Evolutionary conservation across 768 basidiomycete genomes (phyloP).

Genomic region (Suillus weaverae): DNA sequence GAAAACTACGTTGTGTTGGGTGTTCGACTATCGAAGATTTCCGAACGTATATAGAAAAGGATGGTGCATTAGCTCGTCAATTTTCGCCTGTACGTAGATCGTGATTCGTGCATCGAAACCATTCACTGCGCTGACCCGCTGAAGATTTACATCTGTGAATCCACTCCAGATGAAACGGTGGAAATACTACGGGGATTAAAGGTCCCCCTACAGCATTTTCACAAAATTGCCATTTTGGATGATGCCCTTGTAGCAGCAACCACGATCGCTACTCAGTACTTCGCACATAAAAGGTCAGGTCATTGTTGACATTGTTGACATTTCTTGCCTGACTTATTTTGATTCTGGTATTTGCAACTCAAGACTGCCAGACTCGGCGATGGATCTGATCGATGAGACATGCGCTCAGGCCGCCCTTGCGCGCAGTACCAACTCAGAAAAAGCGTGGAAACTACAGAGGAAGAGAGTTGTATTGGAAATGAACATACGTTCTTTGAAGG

Average conservation of each 20-base stretch:
- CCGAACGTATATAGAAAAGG: conserved; percentile 11
- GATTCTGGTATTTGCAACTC: not conserved
- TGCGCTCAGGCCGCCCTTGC: conserved; percentile 4
- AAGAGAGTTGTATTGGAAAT: conserved; percentile 8
- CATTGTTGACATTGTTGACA: not conserved
- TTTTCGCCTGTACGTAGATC: conserved; percentile 9
- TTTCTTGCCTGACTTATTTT: not conserved
- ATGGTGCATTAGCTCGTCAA: conserved; percentile 9
- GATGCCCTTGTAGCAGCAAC: conserved; percentile 7
- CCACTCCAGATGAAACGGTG: conserved; percentile 2
- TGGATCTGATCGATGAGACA: conserved; percentile 10
- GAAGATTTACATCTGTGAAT: conserved; percentile 10
- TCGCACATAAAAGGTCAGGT: conserved; percentile 12
- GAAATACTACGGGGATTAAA: conserved; percentile 10
- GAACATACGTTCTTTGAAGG: conserved; percentile 8
- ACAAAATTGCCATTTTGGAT: conserved; percentile 8
- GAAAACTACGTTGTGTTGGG: conserved; percentile 9
- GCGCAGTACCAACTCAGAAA: conserved; percentile 3
- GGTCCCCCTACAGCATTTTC: conserved; percentile 4
- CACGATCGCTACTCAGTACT: conserved; percentile 7
- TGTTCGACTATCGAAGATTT: conserved; percentile 13
- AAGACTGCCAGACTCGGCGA: conserved; percentile 11
- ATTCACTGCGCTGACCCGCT: not conserved
- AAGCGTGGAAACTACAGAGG: conserved; percentile 8
- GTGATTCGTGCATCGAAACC: not conserved